Evolutionary conservation across 176 grass and related monocot genomes (phyloP).

Genomic region (Guadua angustifolia): DNA sequence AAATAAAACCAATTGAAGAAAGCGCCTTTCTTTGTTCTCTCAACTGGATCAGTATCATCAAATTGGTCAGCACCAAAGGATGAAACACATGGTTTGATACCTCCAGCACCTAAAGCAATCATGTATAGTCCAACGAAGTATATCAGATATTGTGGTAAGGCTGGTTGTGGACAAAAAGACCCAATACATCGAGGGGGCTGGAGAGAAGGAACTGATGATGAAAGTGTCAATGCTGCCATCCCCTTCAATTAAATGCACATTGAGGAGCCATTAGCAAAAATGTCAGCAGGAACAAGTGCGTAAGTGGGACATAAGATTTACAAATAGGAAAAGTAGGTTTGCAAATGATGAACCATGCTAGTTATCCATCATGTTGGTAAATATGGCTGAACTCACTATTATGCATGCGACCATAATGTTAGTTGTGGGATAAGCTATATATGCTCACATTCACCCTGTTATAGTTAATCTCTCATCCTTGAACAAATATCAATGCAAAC

Average conservation of each 20-base stretch:
- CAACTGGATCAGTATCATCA: slow-evolving; percentile 70
- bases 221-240: slow-evolving; percentile 72
- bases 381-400: not conserved
- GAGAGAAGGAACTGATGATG: slow-evolving; percentile 57
- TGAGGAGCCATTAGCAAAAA: slow-evolving; percentile 29
- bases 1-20: slow-evolving; percentile 94
- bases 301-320: slow-evolving; percentile 12
- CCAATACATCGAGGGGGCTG: slow-evolving; percentile 56
- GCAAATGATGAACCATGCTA: slow-evolving; percentile 9
- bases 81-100: slow-evolving; percentile 87
- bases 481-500: slow-evolving; percentile 12
- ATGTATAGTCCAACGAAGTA: slow-evolving; percentile 77
- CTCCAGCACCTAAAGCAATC: slow-evolving; percentile 76
- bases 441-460: not conserved
- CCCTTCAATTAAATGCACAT: slow-evolving; percentile 54
- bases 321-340: slow-evolving; percentile 20
- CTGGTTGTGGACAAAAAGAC: slow-evolving; percentile 63
- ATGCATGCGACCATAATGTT: slow-evolving; percentile 9
- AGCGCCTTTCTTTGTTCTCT: slow-evolving; percentile 74
- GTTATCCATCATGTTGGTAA: slow-evolving; percentile 6
- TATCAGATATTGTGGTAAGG: slow-evolving; percentile 59
- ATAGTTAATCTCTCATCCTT: not conserved
- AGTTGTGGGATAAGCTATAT: slow-evolving; percentile 6
- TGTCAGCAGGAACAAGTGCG: slow-evolving; percentile 4
- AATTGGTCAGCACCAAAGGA: slow-evolving; percentile 82